Conservation (phyloP, 1,284 basidiomycete genomes). For the Apiotrichum veenhuisii region DNA sequence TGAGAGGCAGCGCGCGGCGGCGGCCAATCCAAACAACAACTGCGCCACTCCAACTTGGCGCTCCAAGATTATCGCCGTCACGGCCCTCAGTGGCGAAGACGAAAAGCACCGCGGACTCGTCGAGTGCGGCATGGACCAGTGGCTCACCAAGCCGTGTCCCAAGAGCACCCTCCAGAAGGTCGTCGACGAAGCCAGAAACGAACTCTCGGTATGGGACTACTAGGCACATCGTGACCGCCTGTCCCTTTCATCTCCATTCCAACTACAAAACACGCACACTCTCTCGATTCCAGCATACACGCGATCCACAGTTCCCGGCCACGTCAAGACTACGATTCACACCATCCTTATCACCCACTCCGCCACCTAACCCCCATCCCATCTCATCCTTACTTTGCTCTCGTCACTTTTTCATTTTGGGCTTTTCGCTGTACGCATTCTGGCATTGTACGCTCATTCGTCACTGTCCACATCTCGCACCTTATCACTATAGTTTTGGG, state of each 20-base stretch:
- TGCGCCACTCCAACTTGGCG: constrained; percentile 1
- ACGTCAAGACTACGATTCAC: too few species aligned
- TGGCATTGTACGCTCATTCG: too few species aligned
- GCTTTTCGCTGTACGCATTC: background rate
- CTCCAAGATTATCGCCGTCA: constrained; percentile 48
- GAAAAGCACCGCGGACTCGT: constrained; percentile 38
- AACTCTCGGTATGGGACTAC: background rate
- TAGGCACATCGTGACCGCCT: background rate
- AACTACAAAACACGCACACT: background rate
- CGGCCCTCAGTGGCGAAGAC: constrained; percentile 41
- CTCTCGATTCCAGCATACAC: background rate
- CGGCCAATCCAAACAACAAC: background rate
- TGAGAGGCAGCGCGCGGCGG: constrained; percentile 23
- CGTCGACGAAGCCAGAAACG: constrained; percentile 26
- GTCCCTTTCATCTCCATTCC: background rate
- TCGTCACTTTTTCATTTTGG: background rate
- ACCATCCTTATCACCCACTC: too few species aligned
- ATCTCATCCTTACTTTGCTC: background rate
- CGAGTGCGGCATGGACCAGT: constrained; percentile 44
- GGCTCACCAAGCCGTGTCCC: constrained; percentile 41
- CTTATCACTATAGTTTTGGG: too few species aligned
- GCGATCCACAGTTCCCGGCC: background rate
- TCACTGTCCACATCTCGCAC: too few species aligned
- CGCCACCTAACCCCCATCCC: too few species aligned
- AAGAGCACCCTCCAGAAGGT: constrained; percentile 33